These are phyloP conservation scores for Chalara sp. DNA, from an alignment of 2,329 filamentous ascomycete genomes.

Conservation along the genomic window DNA sequence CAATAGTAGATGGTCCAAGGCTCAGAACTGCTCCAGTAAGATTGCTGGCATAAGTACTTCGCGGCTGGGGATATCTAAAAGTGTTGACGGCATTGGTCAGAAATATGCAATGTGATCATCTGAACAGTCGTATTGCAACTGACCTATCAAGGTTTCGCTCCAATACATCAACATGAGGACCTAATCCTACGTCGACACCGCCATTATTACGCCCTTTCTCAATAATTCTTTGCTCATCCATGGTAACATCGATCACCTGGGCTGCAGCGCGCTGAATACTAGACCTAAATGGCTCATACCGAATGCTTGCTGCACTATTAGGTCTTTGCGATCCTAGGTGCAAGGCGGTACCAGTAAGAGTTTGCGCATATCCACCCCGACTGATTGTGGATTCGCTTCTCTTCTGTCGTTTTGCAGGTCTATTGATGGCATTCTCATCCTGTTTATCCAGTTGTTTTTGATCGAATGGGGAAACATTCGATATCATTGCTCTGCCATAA, in stretches of 20 bases:
- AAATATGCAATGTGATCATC: too few species aligned
- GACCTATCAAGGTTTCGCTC: too few species aligned
- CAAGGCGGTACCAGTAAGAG: slow-evolving; percentile 41
- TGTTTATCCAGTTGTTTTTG: slow-evolving; percentile 33
- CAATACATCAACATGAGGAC: too few species aligned
- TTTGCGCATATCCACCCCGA: slow-evolving; percentile 44
- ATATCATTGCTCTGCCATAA: slow-evolving; percentile 52
- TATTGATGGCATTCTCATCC: slow-evolving; percentile 20
- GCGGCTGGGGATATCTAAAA: slow-evolving; percentile 10
- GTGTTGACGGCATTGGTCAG: too few species aligned
- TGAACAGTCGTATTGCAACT: too few species aligned
- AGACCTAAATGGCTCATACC: slow-evolving; percentile 18
- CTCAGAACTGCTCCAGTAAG: slow-evolving; percentile 21
- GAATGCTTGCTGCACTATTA: slow-evolving; percentile 17
- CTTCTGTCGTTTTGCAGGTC: slow-evolving; percentile 35
- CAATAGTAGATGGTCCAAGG: slow-evolving; percentile 3
- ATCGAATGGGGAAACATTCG: slow-evolving; percentile 60
- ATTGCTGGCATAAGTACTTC: slow-evolving; percentile 21
- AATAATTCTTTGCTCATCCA: slow-evolving; percentile 13
- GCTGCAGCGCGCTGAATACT: slow-evolving; percentile 2
- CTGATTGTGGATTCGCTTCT: slow-evolving; percentile 32
- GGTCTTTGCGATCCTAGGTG: slow-evolving; percentile 31
- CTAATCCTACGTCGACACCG: background rate
- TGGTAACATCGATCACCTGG: slow-evolving; percentile 19
- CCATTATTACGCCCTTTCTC: background rate